These are phyloP conservation scores for Candida labiduridarum DNA, from an alignment of 1,139 yeast species.

Conservation along the genomic window DNA sequence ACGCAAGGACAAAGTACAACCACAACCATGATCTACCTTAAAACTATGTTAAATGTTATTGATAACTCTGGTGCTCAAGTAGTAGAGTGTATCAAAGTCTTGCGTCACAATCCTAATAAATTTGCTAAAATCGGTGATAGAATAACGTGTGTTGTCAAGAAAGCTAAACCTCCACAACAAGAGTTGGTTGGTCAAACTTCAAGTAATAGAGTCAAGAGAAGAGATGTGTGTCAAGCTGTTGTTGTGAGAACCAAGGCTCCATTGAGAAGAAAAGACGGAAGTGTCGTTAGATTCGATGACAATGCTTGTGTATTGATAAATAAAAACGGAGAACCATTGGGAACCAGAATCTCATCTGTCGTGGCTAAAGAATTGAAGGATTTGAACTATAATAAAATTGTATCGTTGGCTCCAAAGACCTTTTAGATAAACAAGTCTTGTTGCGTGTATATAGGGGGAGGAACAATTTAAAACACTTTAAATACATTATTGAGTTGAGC, in stretches of 20 bases:
- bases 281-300: constrained; percentile 86
- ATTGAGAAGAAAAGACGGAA: constrained; percentile 83
- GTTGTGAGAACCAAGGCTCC: constrained; percentile 93
- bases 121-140: constrained; percentile 88
- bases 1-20: neutral
- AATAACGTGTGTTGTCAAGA: constrained; percentile 92
- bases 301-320: constrained; percentile 95
- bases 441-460: constrained; percentile 5
- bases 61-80: constrained; percentile 96
- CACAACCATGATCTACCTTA: constrained; percentile 72
- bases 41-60: constrained; percentile 84
- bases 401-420: constrained; percentile 88
- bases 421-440: constrained; percentile 39
- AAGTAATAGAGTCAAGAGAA: constrained; percentile 84
- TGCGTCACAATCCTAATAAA: constrained; percentile 83
- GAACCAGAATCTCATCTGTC: constrained; percentile 88
- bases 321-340: constrained; percentile 91
- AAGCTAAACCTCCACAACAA: constrained; percentile 73
- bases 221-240: constrained; percentile 95
- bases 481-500: constrained; percentile 10
- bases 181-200: constrained; percentile 68
- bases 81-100: constrained; percentile 94
- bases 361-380: constrained; percentile 92
- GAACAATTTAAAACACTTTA: constrained; percentile 3
- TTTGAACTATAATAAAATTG: constrained; percentile 82